Conservation (phyloP, 805 yeast species). For the Suhomyces prunicola region DNA sequence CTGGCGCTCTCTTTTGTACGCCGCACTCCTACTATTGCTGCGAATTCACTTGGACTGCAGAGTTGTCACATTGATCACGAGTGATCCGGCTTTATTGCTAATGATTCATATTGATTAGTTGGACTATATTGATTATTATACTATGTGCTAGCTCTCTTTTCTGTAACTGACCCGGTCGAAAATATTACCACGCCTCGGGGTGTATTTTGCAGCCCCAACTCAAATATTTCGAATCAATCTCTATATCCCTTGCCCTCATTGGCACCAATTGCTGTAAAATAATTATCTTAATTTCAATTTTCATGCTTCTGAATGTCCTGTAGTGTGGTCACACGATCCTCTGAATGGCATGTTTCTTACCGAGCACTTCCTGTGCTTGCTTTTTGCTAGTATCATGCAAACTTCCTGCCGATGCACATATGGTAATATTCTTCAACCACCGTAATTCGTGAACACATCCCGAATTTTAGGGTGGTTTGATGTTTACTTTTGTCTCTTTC, state of each 20-base stretch:
- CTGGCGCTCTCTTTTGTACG: background rate
- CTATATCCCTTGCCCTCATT: background rate
- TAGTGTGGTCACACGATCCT: background rate
- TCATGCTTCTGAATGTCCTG: background rate
- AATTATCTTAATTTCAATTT: background rate
- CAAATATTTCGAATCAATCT: background rate
- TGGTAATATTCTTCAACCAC: background rate
- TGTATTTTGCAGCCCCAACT: background rate
- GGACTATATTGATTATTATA: background rate
- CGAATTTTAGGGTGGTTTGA: background rate
- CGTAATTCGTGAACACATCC: background rate
- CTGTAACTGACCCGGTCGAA: background rate
- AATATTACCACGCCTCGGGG: background rate
- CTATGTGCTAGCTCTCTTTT: background rate
- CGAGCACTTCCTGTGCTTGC: no score
- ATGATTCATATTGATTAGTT: background rate
- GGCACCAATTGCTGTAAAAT: background rate
- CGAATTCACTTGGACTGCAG: background rate
- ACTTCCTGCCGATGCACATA: no score
- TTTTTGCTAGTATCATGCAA: no score
- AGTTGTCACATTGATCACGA: background rate
- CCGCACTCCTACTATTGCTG: background rate
- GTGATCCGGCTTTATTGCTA: no score
- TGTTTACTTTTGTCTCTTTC: slow-evolving; percentile 25
- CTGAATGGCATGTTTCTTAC: background rate